Percentiles rank a stretch among this genome's conserved stretches.
These are phyloP conservation scores for Cutaneotrichosporon dermatis DNA, from an alignment of 1,284 basidiomycete genomes.

Conservation along the genomic window DNA sequence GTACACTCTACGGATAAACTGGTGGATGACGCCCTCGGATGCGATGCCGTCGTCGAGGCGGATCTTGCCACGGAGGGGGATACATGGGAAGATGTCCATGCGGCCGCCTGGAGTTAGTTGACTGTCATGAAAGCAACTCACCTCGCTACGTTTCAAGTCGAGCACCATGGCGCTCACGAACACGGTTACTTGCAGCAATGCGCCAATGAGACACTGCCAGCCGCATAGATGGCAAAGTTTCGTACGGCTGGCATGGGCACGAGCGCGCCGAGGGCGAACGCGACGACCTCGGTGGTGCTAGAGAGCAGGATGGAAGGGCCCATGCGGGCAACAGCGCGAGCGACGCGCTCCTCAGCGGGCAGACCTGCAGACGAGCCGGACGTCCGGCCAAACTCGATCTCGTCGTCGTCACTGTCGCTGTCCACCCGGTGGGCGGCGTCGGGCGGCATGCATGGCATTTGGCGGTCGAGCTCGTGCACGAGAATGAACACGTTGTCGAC, in stretches of 20 bases:
- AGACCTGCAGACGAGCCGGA: constrained; percentile 50
- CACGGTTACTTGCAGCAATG: constrained; percentile 85
- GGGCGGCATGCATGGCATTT: constrained; percentile 73
- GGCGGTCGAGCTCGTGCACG: constrained; percentile 89
- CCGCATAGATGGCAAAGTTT: constrained; percentile 96
- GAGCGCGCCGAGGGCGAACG: constrained; percentile 88
- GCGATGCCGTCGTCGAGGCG: constrained; percentile 55
- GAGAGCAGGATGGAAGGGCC: constrained; percentile 92
- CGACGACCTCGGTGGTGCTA: constrained; percentile 84
- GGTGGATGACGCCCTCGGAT: constrained; percentile 61
- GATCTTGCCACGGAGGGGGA: constrained; percentile 68
- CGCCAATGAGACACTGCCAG: constrained; percentile 91
- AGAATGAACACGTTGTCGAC: constrained; percentile 98
- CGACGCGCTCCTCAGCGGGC: constrained; percentile 78
- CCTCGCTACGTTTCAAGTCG: constrained; percentile 78
- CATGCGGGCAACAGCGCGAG: constrained; percentile 83
- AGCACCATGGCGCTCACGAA: constrained; percentile 82
- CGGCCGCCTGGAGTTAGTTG: constrained; percentile 60
- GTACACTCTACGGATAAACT: constrained; percentile 79
- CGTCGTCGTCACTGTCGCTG: constrained; percentile 31
- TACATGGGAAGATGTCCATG: constrained; percentile 85
- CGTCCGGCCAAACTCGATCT: constrained; percentile 59
- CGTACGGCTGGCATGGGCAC: constrained; percentile 98
- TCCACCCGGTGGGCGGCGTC: constrained; percentile 25
- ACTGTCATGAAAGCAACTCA: constrained; percentile 43